Evolutionary conservation across 2,329 filamentous ascomycete species (phyloP).

Genomic region (Cladosporium sp.): DNA sequence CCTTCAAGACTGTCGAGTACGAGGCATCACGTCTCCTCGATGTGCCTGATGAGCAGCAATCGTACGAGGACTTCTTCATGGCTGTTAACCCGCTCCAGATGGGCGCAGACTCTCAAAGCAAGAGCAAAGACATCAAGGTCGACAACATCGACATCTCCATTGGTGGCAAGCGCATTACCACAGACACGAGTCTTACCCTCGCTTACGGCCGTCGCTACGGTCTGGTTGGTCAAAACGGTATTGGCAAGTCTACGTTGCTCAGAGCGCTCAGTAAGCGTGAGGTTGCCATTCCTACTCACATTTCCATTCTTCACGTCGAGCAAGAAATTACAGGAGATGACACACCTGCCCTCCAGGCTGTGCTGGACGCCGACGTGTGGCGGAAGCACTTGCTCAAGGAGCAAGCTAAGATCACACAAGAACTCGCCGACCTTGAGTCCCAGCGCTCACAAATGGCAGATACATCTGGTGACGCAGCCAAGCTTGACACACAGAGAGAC

Average conservation of each 20-base stretch:
- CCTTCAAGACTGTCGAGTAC: constrained; percentile 97
- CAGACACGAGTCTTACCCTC: constrained; percentile 83
- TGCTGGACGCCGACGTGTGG: constrained; percentile 97
- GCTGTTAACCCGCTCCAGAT: constrained; percentile 94
- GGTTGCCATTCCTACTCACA: constrained; percentile 89
- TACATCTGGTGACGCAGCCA: constrained; percentile 82
- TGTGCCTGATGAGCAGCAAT: constrained; percentile 75
- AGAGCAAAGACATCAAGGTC: constrained; percentile 98
- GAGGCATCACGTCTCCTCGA: constrained; percentile 88
- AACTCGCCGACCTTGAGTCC: constrained; percentile 71
- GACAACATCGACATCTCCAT: constrained; percentile 95
- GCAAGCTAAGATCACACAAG: constrained; percentile 76
- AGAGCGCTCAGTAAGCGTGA: constrained; percentile 89
- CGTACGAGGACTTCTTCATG: constrained; percentile 99
- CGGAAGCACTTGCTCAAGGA: constrained; percentile 89
- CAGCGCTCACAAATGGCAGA: constrained; percentile 79
- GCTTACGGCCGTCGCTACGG: constrained; percentile 93
- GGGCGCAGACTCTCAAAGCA: constrained; percentile 62
- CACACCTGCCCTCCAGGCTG: constrained; percentile 88
- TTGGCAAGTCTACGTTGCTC: constrained; percentile 79
- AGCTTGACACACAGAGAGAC: constrained; percentile 81
- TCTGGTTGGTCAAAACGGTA: constrained; percentile 98
- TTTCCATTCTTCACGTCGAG: constrained; percentile 97
- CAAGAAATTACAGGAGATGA: constrained; percentile 98
- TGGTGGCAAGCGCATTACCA: constrained; percentile 79